Conservation (phyloP, 192 early-diverging fungal genomes). For the Hyaloraphidium curvatum region DNA sequence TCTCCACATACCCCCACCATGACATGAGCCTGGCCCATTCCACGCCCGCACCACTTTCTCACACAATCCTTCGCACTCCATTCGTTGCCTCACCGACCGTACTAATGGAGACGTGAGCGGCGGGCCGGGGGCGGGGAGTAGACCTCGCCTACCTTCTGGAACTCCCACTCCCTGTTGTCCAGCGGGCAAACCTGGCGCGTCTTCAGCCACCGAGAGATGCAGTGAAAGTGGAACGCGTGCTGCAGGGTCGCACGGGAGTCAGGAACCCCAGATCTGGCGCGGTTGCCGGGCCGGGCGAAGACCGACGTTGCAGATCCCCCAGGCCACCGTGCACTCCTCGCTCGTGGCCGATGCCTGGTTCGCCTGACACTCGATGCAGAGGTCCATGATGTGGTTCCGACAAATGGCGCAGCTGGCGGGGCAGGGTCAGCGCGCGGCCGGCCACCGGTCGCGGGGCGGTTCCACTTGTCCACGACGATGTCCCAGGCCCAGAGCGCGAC, state of each 20-base stretch:
- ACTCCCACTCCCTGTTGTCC: constrained; percentile 97
- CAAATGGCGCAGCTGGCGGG: constrained; percentile 99
- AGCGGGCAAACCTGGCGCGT: constrained; percentile 89
- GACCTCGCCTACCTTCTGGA: constrained; percentile 50
- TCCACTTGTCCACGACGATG: constrained; percentile 93
- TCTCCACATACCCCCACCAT: too few relatives aligned
- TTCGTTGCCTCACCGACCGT: constrained; percentile 4
- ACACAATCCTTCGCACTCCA: too few relatives aligned
- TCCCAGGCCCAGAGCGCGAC: constrained; percentile 99
- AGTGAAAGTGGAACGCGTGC: constrained; percentile 98
- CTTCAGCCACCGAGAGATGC: constrained; percentile 95
- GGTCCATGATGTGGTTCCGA: constrained; percentile 98
- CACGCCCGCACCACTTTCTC: too few relatives aligned
- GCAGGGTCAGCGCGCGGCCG: too few relatives aligned
- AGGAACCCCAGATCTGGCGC: neutral
- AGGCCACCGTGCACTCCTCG: constrained; percentile 88
- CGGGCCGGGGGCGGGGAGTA: neutral
- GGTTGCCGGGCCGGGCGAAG: neutral
- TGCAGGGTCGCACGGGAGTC: constrained; percentile 9
- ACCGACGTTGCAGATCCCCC: constrained; percentile 86
- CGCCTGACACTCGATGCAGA: constrained; percentile 96
- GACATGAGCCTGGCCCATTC: too few relatives aligned
- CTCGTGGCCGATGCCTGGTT: constrained; percentile 83
- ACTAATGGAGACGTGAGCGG: neutral
- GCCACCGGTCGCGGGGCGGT: too few relatives aligned